Evolutionary conservation across 108 stramenopile genomes (phyloP).

Genomic region (Nannochloropsis salina): DNA sequence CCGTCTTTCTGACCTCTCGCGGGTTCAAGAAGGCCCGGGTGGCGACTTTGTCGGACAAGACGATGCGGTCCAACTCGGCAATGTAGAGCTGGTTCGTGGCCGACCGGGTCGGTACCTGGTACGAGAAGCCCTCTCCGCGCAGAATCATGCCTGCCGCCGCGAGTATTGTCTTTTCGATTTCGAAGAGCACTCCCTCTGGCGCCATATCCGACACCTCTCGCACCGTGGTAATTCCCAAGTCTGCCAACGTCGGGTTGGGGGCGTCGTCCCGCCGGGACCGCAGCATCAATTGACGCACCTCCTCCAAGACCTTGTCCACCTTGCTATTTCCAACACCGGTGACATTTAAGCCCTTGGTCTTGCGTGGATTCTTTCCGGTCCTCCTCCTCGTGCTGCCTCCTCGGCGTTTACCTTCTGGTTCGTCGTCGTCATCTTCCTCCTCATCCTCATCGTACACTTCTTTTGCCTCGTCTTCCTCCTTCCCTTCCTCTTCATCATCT

Average conservation of each 20-base stretch:
- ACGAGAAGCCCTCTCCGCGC: slow-evolving; percentile 60
- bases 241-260: not conserved
- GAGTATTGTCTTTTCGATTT: slow-evolving; percentile 47
- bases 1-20: slow-evolving; percentile 79
- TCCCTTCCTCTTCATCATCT: not conserved
- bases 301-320: slow-evolving; percentile 19
- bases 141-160: slow-evolving; percentile 48
- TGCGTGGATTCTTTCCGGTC: not conserved
- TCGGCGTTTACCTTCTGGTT: not conserved
- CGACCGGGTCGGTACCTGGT: slow-evolving; percentile 72
- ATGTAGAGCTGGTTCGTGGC: slow-evolving; percentile 82
- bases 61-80: slow-evolving; percentile 72
- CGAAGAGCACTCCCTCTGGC: slow-evolving; percentile 40
- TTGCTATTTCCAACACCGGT: not conserved
- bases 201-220: slow-evolving; percentile 44
- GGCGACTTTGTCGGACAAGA: slow-evolving; percentile 44
- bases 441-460: not conserved
- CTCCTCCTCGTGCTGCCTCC: not conserved
- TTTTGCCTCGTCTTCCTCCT: not conserved
- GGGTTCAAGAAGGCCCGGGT: slow-evolving; percentile 66
- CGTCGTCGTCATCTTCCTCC: not conserved
- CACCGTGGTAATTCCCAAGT: not conserved
- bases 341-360: not conserved
- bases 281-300: not conserved
- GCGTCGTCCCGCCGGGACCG: not conserved